Percentiles rank a stretch among this genome's conserved stretches.
These are phyloP conservation scores for Talaromyces pinophilus DNA, from an alignment of 2,329 filamentous ascomycete genomes.

Conservation along the genomic window DNA sequence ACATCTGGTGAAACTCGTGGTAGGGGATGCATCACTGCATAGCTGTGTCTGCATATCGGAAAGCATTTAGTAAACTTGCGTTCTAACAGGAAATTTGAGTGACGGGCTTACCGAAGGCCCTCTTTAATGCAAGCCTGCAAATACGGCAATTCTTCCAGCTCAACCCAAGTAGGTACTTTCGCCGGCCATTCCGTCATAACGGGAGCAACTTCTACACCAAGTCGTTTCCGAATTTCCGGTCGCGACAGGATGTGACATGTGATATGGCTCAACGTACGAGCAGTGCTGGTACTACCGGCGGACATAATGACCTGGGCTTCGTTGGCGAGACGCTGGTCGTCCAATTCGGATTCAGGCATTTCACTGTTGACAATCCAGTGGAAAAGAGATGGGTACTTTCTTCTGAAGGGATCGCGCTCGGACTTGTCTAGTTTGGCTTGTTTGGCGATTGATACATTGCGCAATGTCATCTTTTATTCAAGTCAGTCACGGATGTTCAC, in stretches of 20 bases:
- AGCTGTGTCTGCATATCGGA: conserved; percentile 40
- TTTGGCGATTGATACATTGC: conserved; percentile 12
- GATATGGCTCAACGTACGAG: conserved; percentile 28
- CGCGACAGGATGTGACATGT: conserved; percentile 19
- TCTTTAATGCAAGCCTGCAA: conserved; percentile 34
- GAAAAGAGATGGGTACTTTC: conserved; percentile 21
- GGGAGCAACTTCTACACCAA: conserved; percentile 29
- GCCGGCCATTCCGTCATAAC: conserved; percentile 27
- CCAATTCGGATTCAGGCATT: conserved; percentile 28
- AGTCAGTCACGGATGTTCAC: not conserved
- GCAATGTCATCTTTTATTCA: conserved; percentile 13
- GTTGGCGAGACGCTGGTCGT: conserved; percentile 28
- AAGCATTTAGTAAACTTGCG: not conserved
- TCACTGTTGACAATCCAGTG: conserved; percentile 24
- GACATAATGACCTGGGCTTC: conserved; percentile 32
- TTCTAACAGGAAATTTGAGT: not conserved
- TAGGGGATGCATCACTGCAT: conserved; percentile 35
- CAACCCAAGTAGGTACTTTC: conserved; percentile 26
- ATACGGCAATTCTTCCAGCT: conserved; percentile 33
- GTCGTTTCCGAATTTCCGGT: conserved; percentile 21
- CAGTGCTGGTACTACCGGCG: conserved; percentile 33
- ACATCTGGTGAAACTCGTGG: conserved; percentile 30
- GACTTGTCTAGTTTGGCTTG: conserved; percentile 16
- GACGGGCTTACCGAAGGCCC: conserved; percentile 27
- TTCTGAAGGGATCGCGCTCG: conserved; percentile 12